Conservation (phyloP, 257 asterid genomes). For the Ballota nigra region DNA sequence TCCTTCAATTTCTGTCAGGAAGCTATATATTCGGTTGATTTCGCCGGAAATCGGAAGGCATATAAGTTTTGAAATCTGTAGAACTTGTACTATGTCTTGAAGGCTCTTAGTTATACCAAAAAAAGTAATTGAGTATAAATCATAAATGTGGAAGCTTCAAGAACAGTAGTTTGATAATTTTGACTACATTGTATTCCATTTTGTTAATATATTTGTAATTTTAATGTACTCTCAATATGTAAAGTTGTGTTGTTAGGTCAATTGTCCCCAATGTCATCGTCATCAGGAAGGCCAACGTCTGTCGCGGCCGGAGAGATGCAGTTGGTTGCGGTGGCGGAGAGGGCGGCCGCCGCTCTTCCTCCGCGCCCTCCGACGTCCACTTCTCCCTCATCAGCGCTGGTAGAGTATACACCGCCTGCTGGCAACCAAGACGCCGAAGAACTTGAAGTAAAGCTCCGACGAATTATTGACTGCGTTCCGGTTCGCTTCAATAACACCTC, state of each 20-base stretch:
- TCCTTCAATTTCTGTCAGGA: too few relatives aligned
- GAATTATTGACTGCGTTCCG: conserved; percentile 91
- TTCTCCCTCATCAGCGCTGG: not conserved
- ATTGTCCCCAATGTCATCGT: conserved; percentile 31
- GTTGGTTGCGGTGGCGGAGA: conserved; percentile 53
- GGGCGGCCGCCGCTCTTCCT: conserved; percentile 43
- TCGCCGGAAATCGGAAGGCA: not conserved
- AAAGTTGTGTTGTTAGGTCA: not conserved
- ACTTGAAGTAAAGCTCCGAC: conserved; percentile 35
- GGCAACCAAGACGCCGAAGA: not conserved
- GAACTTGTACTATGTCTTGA: not conserved
- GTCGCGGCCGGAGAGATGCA: conserved; percentile 62
- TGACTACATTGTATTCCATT: too few relatives aligned
- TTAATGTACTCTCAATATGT: not conserved
- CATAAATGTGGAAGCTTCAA: too few relatives aligned
- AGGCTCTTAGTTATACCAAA: too few relatives aligned
- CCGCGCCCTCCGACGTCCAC: conserved; percentile 42
- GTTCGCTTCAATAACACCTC: conserved; percentile 55
- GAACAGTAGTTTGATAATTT: too few relatives aligned
- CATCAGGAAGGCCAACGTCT: conserved; percentile 42
- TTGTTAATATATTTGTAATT: too few relatives aligned
- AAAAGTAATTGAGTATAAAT: too few relatives aligned
- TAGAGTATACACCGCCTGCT: not conserved
- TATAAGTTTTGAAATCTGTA: not conserved
- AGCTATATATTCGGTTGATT: not conserved